Percentiles rank a stretch among this genome's conserved stretches.
phyloP scores from a whole-genome alignment of 495 filamentous ascomycete genomes.

The Lasiosphaeria miniovina region DNA sequence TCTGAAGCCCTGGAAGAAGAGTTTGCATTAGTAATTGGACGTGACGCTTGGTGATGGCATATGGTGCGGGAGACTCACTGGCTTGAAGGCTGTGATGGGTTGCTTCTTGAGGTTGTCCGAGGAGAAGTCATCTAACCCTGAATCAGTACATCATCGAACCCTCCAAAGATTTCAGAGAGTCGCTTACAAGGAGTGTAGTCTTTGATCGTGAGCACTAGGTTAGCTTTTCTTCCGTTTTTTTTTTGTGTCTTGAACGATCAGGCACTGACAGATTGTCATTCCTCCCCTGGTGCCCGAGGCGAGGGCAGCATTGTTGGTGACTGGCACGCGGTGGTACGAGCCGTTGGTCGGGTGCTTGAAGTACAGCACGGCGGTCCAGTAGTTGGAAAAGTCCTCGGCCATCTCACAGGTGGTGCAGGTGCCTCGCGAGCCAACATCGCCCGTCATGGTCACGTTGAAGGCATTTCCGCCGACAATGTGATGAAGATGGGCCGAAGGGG shows the following conservation, averaged over 20 bases:
- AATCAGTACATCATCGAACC: neutral
- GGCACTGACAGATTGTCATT: constrained; percentile 44
- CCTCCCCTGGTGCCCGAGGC: constrained; percentile 38
- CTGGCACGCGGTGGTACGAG: constrained; percentile 39
- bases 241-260: constrained; percentile 16
- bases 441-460: constrained; percentile 45
- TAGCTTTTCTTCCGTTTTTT: neutral
- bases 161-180: neutral
- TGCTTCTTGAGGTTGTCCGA: constrained; percentile 32
- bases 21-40: neutral
- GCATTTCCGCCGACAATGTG: constrained; percentile 46
- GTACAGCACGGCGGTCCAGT: constrained; percentile 46
- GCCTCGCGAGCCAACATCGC: constrained; percentile 35
- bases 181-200: no score
- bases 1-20: constrained; percentile 41
- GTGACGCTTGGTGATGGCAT: neutral
- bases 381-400: constrained; percentile 24
- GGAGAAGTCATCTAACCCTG: neutral
- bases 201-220: no score
- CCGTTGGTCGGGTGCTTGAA: constrained; percentile 45
- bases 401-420: constrained; percentile 24
- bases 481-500: constrained; percentile 42
- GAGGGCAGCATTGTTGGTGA: constrained; percentile 37
- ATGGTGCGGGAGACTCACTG: constrained; percentile 26
- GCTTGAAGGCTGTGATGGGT: constrained; percentile 41